Evolutionary conservation across 2,329 filamentous ascomycete species (phyloP), one percentile per base, ranked within the genome.

Genomic region (Phyllosticta citriasiana): DNA sequence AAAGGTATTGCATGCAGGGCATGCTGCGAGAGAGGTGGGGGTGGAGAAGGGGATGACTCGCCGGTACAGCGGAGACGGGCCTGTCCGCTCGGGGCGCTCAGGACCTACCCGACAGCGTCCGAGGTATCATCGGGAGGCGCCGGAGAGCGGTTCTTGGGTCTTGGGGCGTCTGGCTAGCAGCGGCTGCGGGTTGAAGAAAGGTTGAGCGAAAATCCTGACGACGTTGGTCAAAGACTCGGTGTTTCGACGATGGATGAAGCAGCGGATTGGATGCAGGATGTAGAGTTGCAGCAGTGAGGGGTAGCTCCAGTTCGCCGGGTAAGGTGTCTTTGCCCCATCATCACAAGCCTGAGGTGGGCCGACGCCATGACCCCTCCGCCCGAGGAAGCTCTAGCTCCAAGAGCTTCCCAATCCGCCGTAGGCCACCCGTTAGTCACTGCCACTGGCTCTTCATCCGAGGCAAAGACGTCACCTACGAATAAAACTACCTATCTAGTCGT

Each of bases 331-430:
- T 57, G 40, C 59, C 59, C 54, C 59, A 53, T 22, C 51, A 57
- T 61, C 59, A 61, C 59, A 61, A 61, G 59, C 19, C 2, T 22
- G 19, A 22, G 19, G 19, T 22, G 19, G 19, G 19, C 59, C 59
- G 59, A 61, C 56, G 53, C 33, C 53, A 7, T 33, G 54, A 60
- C 59, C 59, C 59, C 59, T 61, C 59, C 59, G 59, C 59, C 59
- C 59, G 59, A 61, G 55, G 59, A 50, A 60, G 53, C 58, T 60
- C 53, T 47, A 54, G 53, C 58, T 51, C 50, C 58, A 53, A 52
- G 35, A 56, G 26, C 58, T 55, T 60, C 54, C 22, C 52, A 47
- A 55, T 55, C 47, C 30, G 26, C 53, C 10, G 26, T 40, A 47
- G 59, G n/a, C 53, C 59, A 54, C 22, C 54, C 55, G 26, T 51